phyloP scores from a whole-genome alignment of 371 early-diverging fungal genomes.

The Mortierella sp. region DNA sequence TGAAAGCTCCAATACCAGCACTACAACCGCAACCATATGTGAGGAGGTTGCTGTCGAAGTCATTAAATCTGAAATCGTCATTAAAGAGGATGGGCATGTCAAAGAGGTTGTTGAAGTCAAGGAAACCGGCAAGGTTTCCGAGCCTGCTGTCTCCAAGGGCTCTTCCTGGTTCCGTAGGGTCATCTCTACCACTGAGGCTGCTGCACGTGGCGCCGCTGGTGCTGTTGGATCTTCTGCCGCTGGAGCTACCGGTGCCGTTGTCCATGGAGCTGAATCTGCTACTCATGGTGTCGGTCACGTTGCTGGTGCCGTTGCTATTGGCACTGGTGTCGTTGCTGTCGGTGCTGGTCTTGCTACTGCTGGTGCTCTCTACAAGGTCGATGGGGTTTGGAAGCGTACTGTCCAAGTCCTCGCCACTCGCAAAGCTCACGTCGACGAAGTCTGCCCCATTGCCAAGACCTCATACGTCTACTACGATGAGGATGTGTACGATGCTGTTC shows the following conservation, averaged over 20 bases:
- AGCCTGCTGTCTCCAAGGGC: constrained; percentile 14
- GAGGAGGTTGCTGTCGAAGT: no score
- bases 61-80: no score
- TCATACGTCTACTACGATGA: constrained; percentile 27
- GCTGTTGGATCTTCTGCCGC: neutral
- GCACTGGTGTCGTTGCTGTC: constrained; percentile 7
- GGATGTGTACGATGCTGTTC: constrained; percentile 15
- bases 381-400: constrained; percentile 27
- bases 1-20: no score
- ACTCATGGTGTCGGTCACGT: neutral
- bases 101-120: neutral
- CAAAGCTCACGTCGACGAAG: constrained; percentile 27
- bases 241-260: neutral
- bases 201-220: no score
- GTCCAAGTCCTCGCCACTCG: constrained; percentile 23
- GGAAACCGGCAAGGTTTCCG: neutral
- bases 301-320: neutral
- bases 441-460: constrained; percentile 24
- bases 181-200: neutral
- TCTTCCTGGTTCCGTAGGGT: constrained; percentile 31
- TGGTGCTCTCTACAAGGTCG: constrained; percentile 21
- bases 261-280: constrained; percentile 4
- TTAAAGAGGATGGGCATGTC: no score
- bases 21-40: no score
- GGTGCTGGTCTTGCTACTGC: neutral